A percentile compares a stretch with the other conserved stretches of the same genome.
Evolutionary conservation across 2,329 filamentous ascomycete genomes (phyloP).

Genomic region (Arthroderma sp.): DNA sequence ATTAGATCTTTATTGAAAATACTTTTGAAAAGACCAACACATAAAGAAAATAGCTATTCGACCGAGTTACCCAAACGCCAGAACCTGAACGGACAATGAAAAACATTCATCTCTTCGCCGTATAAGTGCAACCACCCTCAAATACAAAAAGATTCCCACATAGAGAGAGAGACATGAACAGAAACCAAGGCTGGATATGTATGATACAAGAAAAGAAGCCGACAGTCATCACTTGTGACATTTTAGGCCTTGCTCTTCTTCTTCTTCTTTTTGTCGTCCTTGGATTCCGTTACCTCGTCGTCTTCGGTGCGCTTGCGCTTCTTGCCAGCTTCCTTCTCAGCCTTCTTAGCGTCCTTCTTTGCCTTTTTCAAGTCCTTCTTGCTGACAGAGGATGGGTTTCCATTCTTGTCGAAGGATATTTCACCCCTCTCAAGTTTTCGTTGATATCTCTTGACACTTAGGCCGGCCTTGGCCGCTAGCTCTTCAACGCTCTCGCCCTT

Average conservation of each 20-base stretch:
- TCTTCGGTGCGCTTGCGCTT: slow-evolving; percentile 52
- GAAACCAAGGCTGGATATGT: slow-evolving; percentile 24
- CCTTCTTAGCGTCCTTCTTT: slow-evolving; percentile 50
- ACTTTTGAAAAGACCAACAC: too few species aligned
- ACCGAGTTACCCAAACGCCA: neutral
- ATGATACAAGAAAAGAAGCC: slow-evolving; percentile 27
- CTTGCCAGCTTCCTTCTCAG: slow-evolving; percentile 47
- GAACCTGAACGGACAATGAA: neutral
- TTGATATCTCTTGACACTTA: slow-evolving; percentile 65
- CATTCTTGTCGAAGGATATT: slow-evolving; percentile 52
- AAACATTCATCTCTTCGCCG: too few species aligned
- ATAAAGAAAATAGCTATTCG: too few species aligned
- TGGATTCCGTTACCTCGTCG: slow-evolving; percentile 42
- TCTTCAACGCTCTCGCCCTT: slow-evolving; percentile 40
- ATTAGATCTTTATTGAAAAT: too few species aligned
- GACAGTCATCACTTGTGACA: slow-evolving; percentile 5
- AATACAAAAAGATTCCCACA: neutral
- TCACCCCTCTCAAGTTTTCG: slow-evolving; percentile 65
- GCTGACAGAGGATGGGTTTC: slow-evolving; percentile 53
- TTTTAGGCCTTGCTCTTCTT: slow-evolving; percentile 45
- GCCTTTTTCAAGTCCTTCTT: slow-evolving; percentile 67
- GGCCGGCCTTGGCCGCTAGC: slow-evolving; percentile 52
- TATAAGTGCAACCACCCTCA: neutral
- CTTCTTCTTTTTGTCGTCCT: slow-evolving; percentile 47
- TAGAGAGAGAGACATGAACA: slow-evolving; percentile 8